Base-by-base conservation (phyloP, 352 stramenopile species). In the Phytopythium kandeliae region DNA sequence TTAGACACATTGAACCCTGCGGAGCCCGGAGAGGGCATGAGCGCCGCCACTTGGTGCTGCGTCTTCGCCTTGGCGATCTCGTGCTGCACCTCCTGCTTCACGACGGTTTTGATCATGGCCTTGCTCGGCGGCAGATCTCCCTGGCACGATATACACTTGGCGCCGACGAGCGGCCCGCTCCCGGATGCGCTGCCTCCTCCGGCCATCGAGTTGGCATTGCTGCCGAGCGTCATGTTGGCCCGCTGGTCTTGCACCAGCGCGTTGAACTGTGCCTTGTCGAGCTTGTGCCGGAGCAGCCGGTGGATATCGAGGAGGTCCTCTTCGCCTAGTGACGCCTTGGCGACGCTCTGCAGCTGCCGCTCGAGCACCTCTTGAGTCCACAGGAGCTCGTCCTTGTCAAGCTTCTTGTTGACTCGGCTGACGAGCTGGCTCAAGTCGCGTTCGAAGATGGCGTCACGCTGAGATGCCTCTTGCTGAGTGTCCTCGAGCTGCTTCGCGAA, bases 351-450 rank as follows among this genome's bases (percentile, higher is more conserved):
- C 11, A 87, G 64, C 57, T 87, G 67, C 13, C 74, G 60, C 48
- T 88, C 74, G 3, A 88, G 58, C 17, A 88, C 68, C 36, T 86
- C 74, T 42, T 86, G 76, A 0, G 78, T 90, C 78, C 78, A 90
- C 4, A 88, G 62, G 31, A 90, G 61, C 26, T 90, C 74, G 49
- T 86, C 76, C 55, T 88, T 86, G 57, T 90, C 78, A 3, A 85
- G 67, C 35, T 89, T 89, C 56, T 84, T 88, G 47, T 74, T 81
- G 28, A 90, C 71, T 8, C 76, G 76, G 9, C 64, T 65, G 19
- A 78, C 72, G 16, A 90, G 62, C 36, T 90, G 77, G 36, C 67
- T 65, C 37, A 90, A 51, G 25, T 90, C 79, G 6, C 65, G 58
- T 37, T 86, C 79, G 0, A 90, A 54, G 7, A 71, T 42, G 15